Evolutionary conservation across 2,329 filamentous ascomycete genomes (phyloP).

Genomic region (Coleophoma cylindrospora): DNA sequence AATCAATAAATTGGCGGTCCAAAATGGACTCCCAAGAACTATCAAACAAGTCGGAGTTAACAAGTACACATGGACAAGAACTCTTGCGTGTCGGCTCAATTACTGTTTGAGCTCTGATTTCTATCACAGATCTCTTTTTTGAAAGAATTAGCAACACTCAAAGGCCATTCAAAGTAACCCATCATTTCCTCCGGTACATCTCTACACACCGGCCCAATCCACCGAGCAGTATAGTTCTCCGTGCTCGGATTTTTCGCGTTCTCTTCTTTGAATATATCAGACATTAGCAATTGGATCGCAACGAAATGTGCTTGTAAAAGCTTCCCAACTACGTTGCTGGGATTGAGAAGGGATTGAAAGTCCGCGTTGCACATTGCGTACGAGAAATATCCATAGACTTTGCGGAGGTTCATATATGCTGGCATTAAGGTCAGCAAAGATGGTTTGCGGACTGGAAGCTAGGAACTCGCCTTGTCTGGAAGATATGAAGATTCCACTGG

Average conservation of each 20-base stretch:
- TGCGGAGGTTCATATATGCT: constrained; percentile 16
- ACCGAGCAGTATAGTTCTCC: not conserved
- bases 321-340: constrained; percentile 12
- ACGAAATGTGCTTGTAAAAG: constrained; percentile 21
- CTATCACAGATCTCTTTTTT: not conserved
- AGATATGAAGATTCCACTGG: constrained; percentile 21
- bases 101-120: no score
- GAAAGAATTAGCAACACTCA: not conserved
- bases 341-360: constrained; percentile 15
- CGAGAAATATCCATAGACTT: constrained; percentile 15
- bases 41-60: no score
- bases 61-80: no score
- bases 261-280: constrained; percentile 14
- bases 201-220: not conserved
- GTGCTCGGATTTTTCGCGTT: not conserved
- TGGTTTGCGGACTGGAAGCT: constrained; percentile 16
- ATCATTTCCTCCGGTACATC: not conserved
- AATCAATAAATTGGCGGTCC: no score
- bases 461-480: constrained; percentile 18
- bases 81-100: no score
- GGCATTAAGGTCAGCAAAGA: not conserved
- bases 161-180: not conserved
- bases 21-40: no score
- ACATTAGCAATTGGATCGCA: constrained; percentile 19
- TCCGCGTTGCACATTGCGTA: constrained; percentile 14